These are phyloP conservation scores for Penicillium sp. DNA, from an alignment of 2,329 filamentous ascomycete genomes.

Conservation along the genomic window DNA sequence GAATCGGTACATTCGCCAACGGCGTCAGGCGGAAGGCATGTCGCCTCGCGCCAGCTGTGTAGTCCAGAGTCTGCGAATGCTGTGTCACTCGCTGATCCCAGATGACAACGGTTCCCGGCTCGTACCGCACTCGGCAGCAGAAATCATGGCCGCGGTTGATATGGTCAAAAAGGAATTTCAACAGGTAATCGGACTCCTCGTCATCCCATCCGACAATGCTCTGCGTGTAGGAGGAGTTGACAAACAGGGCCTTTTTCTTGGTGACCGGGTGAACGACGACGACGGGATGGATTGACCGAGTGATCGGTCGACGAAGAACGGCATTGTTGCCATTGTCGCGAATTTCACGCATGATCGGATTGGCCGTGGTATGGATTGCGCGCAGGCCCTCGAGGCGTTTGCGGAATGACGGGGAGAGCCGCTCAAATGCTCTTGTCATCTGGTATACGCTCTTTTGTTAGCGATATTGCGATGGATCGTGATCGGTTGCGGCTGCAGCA, in stretches of 20 bases:
- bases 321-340: neutral
- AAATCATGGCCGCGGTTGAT: conserved; percentile 4
- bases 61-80: conserved; percentile 4
- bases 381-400: conserved; percentile 1
- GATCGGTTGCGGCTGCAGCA: too few species aligned
- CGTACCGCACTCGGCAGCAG: conserved; percentile 3
- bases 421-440: conserved; percentile 2
- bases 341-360: conserved; percentile 1
- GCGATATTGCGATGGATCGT: neutral
- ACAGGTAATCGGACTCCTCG: conserved; percentile 1
- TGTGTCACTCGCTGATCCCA: conserved; percentile 3
- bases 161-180: conserved; percentile 2
- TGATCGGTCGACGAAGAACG: neutral
- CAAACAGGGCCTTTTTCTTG: conserved; percentile 1
- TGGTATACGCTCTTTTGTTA: neutral
- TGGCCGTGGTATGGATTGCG: conserved; percentile 1
- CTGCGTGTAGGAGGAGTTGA: conserved; percentile 1
- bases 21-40: conserved; percentile 2
- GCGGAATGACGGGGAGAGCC: conserved; percentile 1
- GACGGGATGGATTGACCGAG: neutral
- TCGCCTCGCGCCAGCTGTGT: neutral
- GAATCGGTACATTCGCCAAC: conserved; percentile 2
- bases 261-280: conserved; percentile 2
- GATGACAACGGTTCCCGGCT: conserved; percentile 2
- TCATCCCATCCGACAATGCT: neutral